Conservation (phyloP, 805 yeast genomes). For the Metschnikowia kunwiensis region DNA sequence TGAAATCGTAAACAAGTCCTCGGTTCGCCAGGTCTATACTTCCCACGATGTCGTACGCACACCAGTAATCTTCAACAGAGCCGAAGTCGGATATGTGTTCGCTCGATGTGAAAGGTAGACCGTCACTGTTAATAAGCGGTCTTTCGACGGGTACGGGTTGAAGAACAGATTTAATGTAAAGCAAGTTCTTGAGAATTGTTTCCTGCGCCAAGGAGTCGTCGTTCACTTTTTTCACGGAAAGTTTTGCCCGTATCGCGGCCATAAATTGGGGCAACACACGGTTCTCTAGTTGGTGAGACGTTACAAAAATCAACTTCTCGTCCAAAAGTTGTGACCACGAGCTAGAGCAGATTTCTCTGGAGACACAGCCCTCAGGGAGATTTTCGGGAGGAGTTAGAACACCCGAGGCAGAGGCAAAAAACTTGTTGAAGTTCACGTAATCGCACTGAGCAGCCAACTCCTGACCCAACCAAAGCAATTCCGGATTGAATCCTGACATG, state of each 20-base stretch:
- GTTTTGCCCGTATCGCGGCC: slow-evolving; percentile 18
- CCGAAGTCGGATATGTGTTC: slow-evolving; percentile 16
- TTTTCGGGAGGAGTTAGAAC: slow-evolving; percentile 29
- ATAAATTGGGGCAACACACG: slow-evolving; percentile 21
- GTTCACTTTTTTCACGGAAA: slow-evolving; percentile 6
- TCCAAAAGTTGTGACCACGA: slow-evolving; percentile 36
- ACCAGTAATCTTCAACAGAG: slow-evolving; percentile 27
- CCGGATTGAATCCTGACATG: slow-evolving; percentile 16
- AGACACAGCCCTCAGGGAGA: slow-evolving; percentile 19
- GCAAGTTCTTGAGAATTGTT: slow-evolving; percentile 19
- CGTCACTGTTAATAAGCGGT: slow-evolving; percentile 17
- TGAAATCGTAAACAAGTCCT: slow-evolving; percentile 21
- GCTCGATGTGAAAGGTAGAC: slow-evolving; percentile 32
- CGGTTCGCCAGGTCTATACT: slow-evolving; percentile 18
- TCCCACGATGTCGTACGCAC: slow-evolving; percentile 34
- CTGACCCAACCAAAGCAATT: slow-evolving; percentile 35
- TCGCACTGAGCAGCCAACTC: slow-evolving; percentile 26
- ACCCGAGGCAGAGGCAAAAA: slow-evolving; percentile 30
- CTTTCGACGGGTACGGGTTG: slow-evolving; percentile 24
- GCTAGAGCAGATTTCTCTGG: slow-evolving; percentile 35
- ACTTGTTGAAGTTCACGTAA: slow-evolving; percentile 24
- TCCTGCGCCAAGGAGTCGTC: slow-evolving; percentile 11
- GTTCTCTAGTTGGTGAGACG: slow-evolving; percentile 36
- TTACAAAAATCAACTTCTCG: slow-evolving; percentile 30
- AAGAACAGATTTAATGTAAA: slow-evolving; percentile 23